Evolutionary conservation across 2,329 filamentous ascomycete species (phyloP).

Genomic region (Thermochaetoides dissita): DNA sequence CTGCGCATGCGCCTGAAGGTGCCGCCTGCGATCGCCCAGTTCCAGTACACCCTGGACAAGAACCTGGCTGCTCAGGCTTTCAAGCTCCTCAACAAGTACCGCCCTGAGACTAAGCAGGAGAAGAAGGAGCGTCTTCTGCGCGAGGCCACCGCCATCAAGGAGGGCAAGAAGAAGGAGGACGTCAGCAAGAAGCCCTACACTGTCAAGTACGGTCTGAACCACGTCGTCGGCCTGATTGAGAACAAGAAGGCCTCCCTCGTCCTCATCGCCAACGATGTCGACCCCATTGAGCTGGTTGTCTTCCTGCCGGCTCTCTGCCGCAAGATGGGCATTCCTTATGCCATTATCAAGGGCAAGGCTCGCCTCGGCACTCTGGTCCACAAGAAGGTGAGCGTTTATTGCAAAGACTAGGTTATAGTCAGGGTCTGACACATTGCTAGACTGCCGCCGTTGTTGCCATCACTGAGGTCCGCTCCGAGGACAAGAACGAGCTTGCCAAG

Average conservation of each 20-base stretch:
- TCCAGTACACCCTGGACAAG: slow-evolving; percentile 92
- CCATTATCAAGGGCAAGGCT: slow-evolving; percentile 99
- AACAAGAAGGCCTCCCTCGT: slow-evolving; percentile 99
- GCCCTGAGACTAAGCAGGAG: slow-evolving; percentile 95
- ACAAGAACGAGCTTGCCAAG: slow-evolving; percentile 97
- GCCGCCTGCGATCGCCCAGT: slow-evolving; percentile 91
- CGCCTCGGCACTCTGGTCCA: slow-evolving; percentile 96
- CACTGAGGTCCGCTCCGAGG: slow-evolving; percentile 93
- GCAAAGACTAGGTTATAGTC: no score
- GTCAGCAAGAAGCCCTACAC: slow-evolving; percentile 99
- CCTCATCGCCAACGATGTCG: slow-evolving; percentile 97
- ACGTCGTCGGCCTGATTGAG: slow-evolving; percentile 92
- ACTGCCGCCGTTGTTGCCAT: slow-evolving; percentile 91
- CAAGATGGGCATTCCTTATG: slow-evolving; percentile 99
- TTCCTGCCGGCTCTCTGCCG: slow-evolving; percentile 98
- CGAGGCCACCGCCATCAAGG: slow-evolving; percentile 93
- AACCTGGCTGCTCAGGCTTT: slow-evolving; percentile 94
- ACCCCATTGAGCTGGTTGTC: slow-evolving; percentile 98
- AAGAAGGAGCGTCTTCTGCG: slow-evolving; percentile 99
- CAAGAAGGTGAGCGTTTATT: slow-evolving; percentile 62
- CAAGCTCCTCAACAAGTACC: slow-evolving; percentile 99
- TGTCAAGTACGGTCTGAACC: slow-evolving; percentile 99
- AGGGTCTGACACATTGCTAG: slow-evolving; percentile 28
- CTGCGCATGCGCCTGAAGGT: slow-evolving; percentile 98
- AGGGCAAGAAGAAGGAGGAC: slow-evolving; percentile 99